A percentile compares a stretch with the other conserved stretches of the same genome.
Conservation (phyloP, 495 filamentous ascomycete species). For the Penicillium herquei region DNA sequence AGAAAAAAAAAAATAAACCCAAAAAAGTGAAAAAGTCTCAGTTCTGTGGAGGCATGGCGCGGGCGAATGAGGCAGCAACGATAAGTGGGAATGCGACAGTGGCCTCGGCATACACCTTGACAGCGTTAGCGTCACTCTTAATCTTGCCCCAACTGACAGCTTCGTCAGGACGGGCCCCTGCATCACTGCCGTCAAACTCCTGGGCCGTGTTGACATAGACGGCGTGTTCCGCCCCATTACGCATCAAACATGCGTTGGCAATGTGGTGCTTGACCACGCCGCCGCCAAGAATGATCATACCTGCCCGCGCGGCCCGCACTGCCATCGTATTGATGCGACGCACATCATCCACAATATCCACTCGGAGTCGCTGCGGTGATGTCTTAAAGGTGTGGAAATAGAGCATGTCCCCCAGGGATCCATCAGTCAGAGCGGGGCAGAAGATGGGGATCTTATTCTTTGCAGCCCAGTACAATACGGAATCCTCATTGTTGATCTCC, state of each 20-base stretch:
- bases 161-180: slow-evolving; percentile 92
- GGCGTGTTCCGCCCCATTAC: slow-evolving; percentile 92
- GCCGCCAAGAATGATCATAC: slow-evolving; percentile 93
- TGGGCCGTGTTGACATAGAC: slow-evolving; percentile 96
- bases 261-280: slow-evolving; percentile 97
- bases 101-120: slow-evolving; percentile 94
- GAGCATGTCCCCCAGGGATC: slow-evolving; percentile 92
- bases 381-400: slow-evolving; percentile 94
- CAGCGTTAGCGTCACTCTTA: slow-evolving; percentile 76
- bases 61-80: slow-evolving; percentile 88
- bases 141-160: slow-evolving; percentile 99
- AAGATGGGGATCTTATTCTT: slow-evolving; percentile 94
- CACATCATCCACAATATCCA: slow-evolving; percentile 90
- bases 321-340: slow-evolving; percentile 86
- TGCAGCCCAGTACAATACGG: slow-evolving; percentile 91
- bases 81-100: slow-evolving; percentile 92
- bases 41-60: slow-evolving; percentile 16
- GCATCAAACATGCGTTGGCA: slow-evolving; percentile 93
- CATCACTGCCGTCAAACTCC: slow-evolving; percentile 97
- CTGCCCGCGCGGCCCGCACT: slow-evolving; percentile 75
- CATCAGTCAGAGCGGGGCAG: slow-evolving; percentile 93
- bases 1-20: too few species aligned
- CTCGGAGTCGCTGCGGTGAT: slow-evolving; percentile 70
- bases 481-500: slow-evolving; percentile 87
- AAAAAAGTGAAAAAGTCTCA: background rate